Evolutionary conservation across 768 basidiomycete species (phyloP), one percentile per base, ranked within the genome.

Genomic region (Termitomyces sp.): DNA sequence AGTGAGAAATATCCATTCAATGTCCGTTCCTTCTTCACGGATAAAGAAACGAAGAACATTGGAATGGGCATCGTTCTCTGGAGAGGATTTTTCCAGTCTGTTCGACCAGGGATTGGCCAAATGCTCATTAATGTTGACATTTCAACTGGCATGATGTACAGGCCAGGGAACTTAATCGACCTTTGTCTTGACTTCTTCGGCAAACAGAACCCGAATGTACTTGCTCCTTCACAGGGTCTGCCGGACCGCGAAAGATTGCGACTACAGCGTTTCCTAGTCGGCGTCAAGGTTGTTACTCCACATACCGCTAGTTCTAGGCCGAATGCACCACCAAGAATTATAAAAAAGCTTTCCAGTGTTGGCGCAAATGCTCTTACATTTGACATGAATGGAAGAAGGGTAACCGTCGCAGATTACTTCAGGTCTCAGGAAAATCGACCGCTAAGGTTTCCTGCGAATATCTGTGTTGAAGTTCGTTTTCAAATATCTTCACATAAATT

Each of bases 21-120:
- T 53, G 80, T 84, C 7, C 80, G 90, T 0, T 89, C 87, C 0
- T 91, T 92, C 70, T 92, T 86, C 68, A 87, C 86, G 0, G 70
- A 80, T 24, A 67, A 71, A 1, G 87, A 83, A 53, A 77, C 72
- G 9, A 78, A 73, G 47, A 64, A 70, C 30, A 75, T 90, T 26
- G 86, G 88, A 0, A 66, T 68, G 0, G 90, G 91, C 0, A 75
- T 92, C 3, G 78, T 83, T 14, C 76, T 90, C 0, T 89, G 88
- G 88, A 78, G 90, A 3, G 90, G 90, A 0, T 90, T 88, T 56
- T 92, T 92, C 70, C 90, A 92, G 66, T 88, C 86, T 0, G 79
- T 90, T 13, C 78, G 90, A 22, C 89, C 90, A 4, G 81, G 80
- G 0, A 77, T 84, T 18, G 83, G 83, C 0, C 73, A 73, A 0